phyloP scores from a whole-genome alignment of 768 basidiomycete species.

The Chlorophyllum brunneum region DNA sequence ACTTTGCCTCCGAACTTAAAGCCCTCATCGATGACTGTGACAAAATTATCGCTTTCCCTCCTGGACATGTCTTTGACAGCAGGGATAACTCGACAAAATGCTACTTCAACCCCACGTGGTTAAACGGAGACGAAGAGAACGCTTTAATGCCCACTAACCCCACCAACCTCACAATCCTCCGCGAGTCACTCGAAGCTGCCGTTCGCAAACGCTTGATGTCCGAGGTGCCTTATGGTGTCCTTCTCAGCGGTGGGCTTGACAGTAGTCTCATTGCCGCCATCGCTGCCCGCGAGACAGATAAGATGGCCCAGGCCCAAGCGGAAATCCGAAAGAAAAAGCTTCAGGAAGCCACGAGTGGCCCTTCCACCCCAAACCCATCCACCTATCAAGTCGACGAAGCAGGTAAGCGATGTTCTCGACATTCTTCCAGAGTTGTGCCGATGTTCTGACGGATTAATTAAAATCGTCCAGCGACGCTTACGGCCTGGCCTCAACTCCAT shows the following conservation, averaged over 20 bases:
- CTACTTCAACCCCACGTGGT: slow-evolving; percentile 91
- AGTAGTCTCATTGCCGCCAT: slow-evolving; percentile 95
- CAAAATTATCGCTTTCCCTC: slow-evolving; percentile 92
- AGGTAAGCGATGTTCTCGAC: slow-evolving; percentile 34
- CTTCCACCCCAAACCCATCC: slow-evolving; percentile 46
- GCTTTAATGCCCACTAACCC: slow-evolving; percentile 54
- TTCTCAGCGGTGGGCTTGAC: slow-evolving; percentile 93
- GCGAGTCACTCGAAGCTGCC: slow-evolving; percentile 84
- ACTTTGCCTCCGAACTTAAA: slow-evolving; percentile 96
- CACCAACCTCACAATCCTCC: slow-evolving; percentile 64
- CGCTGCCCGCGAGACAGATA: slow-evolving; percentile 93
- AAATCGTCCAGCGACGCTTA: slow-evolving; percentile 53
- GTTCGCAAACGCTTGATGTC: slow-evolving; percentile 96
- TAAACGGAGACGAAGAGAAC: slow-evolving; percentile 73
- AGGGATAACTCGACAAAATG: slow-evolving; percentile 68
- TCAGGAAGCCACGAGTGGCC: slow-evolving; percentile 50
- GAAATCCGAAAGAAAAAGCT: slow-evolving; percentile 63
- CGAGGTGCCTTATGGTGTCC: slow-evolving; percentile 96
- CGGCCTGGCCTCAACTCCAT: slow-evolving; percentile 93
- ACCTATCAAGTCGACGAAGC: slow-evolving; percentile 43
- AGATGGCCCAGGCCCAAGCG: slow-evolving; percentile 75
- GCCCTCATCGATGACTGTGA: slow-evolving; percentile 89
- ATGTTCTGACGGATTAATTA: slow-evolving; percentile 10
- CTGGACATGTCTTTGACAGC: slow-evolving; percentile 95
- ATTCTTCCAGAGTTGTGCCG: background rate